Percentiles rank a stretch among this genome's conserved stretches.
These are phyloP conservation scores for Chiua virens DNA, from an alignment of 768 basidiomycete species.

Conservation along the genomic window DNA sequence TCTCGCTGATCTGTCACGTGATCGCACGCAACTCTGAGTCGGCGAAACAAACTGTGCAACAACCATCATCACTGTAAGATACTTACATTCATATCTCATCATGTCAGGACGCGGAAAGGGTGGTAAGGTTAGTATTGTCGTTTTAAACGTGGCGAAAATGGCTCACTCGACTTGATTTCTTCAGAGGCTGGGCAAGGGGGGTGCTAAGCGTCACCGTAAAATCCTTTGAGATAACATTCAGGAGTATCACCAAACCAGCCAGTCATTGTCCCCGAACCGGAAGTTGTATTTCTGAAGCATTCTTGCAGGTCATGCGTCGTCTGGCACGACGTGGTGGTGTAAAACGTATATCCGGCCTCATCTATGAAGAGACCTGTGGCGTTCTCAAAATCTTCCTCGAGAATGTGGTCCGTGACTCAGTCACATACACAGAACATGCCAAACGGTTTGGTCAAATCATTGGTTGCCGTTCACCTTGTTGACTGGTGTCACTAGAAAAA, in stretches of 20 bases:
- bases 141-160: background rate
- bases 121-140: constrained; percentile 49
- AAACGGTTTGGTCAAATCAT: constrained; percentile 46
- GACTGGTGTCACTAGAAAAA: constrained; percentile 43
- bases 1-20: constrained; percentile 9
- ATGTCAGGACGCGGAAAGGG: constrained; percentile 90
- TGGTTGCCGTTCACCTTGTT: background rate
- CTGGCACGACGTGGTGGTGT: constrained; percentile 92
- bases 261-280: constrained; percentile 21
- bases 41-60: background rate
- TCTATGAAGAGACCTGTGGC: constrained; percentile 92
- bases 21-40: background rate
- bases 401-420: constrained; percentile 82
- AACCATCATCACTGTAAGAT: constrained; percentile 1
- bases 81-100: constrained; percentile 10
- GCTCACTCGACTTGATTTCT: constrained; percentile 1
- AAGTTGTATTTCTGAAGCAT: constrained; percentile 38
- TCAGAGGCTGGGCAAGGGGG: constrained; percentile 65
- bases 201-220: constrained; percentile 47
- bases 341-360: constrained; percentile 86
- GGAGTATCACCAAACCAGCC: constrained; percentile 52
- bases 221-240: constrained; percentile 50
- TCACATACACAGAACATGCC: constrained; percentile 91
- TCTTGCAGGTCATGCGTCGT: constrained; percentile 76
- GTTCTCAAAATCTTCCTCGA: constrained; percentile 90